phyloP scores from a whole-genome alignment of 768 basidiomycete species.

The Amanita brunnescens region DNA sequence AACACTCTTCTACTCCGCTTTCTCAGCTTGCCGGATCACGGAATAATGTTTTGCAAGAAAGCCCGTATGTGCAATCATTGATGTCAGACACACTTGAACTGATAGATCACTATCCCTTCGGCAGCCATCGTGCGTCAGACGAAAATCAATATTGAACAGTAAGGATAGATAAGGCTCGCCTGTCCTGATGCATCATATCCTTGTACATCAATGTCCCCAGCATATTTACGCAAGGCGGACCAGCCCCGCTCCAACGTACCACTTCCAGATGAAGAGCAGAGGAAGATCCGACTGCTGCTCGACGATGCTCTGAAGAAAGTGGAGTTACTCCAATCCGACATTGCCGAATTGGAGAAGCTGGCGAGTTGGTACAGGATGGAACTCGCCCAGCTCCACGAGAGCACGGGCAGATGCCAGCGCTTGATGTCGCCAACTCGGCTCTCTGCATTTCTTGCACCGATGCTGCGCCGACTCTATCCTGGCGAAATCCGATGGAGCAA shows the following conservation, averaged over 20 bases:
- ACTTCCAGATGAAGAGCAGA: background rate
- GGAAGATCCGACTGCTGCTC: background rate
- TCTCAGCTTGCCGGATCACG: no score
- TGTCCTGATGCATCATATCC: background rate
- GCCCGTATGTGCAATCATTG: no score
- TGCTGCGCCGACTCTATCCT: background rate
- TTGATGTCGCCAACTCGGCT: background rate
- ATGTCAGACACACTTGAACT: no score
- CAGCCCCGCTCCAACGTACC: background rate
- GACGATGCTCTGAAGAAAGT: background rate
- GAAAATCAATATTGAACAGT: no score
- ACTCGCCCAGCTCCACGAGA: background rate
- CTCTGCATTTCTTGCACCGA: background rate
- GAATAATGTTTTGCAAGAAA: no score
- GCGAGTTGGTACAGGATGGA: background rate
- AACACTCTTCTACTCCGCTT: no score
- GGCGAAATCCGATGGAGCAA: background rate
- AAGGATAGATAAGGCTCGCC: background rate
- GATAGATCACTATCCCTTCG: no score
- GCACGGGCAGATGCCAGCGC: background rate
- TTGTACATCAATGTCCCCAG: background rate
- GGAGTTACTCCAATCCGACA: background rate
- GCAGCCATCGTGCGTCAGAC: no score
- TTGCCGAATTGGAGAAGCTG: background rate
- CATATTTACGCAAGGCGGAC: background rate